A percentile compares a stretch with the other conserved stretches of the same genome.
phyloP scores from a whole-genome alignment of 2,329 filamentous ascomycete genomes.

The Pseudogymnoascus sp. region DNA sequence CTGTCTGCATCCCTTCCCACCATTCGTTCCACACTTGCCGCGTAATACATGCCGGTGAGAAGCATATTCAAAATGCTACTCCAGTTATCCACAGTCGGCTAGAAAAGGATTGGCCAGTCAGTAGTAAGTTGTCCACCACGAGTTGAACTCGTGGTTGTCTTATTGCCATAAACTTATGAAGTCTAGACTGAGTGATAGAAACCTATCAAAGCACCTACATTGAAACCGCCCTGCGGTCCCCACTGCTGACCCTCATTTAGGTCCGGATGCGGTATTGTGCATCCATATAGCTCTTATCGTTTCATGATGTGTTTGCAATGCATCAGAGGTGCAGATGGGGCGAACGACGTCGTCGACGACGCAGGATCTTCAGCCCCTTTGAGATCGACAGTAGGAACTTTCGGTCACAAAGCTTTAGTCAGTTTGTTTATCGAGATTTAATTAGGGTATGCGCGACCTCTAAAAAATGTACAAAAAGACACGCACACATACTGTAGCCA shows the following conservation, averaged over 20 bases:
- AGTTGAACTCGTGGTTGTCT: not conserved
- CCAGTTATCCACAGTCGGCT: not conserved
- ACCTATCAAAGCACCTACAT: not conserved
- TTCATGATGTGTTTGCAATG: constrained; percentile 1
- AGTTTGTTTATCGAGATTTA: constrained; percentile 9
- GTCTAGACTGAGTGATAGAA: not conserved
- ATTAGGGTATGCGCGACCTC: constrained; percentile 8
- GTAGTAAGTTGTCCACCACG: not conserved
- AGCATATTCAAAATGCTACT: not conserved
- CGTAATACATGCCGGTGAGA: not conserved
- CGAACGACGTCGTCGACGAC: not conserved
- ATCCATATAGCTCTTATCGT: not conserved
- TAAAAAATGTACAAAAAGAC: constrained; percentile 9
- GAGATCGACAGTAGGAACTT: not conserved
- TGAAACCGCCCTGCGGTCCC: not conserved
- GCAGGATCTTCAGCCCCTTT: not conserved
- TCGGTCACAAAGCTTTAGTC: constrained; percentile 2
- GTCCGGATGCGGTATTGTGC: not conserved
- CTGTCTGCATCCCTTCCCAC: not conserved
- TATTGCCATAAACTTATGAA: not conserved
- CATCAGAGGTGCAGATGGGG: constrained; percentile 3
- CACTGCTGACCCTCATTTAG: not conserved
- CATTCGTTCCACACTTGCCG: not conserved
- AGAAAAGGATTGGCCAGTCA: not conserved
- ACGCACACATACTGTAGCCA: constrained; percentile 7